Evolutionary conservation across 208 protist genomes (phyloP).

Genomic region (Acanthamoeba lugdunensis): DNA sequence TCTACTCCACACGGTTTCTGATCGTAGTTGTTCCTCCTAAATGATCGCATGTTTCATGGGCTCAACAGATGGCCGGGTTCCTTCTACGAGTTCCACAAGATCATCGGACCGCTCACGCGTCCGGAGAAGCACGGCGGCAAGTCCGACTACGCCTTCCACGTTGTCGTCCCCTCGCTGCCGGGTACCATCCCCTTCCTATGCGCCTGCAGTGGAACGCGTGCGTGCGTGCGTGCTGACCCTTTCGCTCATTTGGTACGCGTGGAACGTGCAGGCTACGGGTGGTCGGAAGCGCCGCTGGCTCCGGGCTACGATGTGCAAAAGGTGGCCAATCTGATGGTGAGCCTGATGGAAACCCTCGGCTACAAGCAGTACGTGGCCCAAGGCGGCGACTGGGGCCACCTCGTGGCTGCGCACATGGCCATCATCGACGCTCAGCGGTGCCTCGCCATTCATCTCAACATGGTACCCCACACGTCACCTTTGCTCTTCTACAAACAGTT

Average conservation of each 20-base stretch:
- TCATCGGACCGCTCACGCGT: slow-evolving; percentile 9
- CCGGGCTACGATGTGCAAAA: neutral
- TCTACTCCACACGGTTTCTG: neutral
- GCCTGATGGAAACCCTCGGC: slow-evolving; percentile 39
- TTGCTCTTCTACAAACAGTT: neutral
- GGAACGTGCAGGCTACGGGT: slow-evolving; percentile 24
- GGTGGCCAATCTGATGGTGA: slow-evolving; percentile 27
- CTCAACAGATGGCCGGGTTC: slow-evolving; percentile 36
- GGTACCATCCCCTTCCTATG: neutral
- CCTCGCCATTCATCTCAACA: slow-evolving; percentile 61
- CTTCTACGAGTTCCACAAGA: slow-evolving; percentile 66
- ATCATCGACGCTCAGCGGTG: slow-evolving; percentile 58
- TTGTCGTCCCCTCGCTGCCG: slow-evolving; percentile 45
- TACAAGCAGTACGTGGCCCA: slow-evolving; percentile 62
- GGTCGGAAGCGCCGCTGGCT: neutral
- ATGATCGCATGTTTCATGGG: neutral
- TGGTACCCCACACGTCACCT: neutral
- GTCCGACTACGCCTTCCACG: slow-evolving; percentile 41
- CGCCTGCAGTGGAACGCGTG: too few species aligned
- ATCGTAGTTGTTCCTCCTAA: neutral
- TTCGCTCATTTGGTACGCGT: neutral
- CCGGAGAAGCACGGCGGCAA: slow-evolving; percentile 32
- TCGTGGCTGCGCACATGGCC: slow-evolving; percentile 56
- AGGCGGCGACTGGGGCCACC: slow-evolving; percentile 62
- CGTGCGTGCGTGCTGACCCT: neutral